Conservation (phyloP, 805 yeast species). For the Yamadazyma ubonensis region DNA sequence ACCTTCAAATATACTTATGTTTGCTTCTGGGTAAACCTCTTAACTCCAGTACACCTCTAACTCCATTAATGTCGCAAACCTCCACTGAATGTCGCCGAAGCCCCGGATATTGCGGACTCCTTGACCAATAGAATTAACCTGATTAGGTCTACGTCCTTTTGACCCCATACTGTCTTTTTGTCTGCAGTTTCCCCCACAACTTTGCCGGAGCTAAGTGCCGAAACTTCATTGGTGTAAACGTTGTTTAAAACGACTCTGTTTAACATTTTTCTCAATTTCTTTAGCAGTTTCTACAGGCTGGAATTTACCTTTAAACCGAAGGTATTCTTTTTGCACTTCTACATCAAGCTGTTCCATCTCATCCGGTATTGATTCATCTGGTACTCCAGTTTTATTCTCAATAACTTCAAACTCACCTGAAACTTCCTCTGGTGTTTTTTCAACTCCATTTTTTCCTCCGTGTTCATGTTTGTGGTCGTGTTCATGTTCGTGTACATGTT, state of each 20-base stretch:
- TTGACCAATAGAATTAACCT: constrained; percentile 9
- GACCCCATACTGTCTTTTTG: constrained; percentile 3
- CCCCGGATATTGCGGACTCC: constrained; percentile 11
- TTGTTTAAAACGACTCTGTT: constrained; percentile 15
- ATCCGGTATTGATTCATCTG: constrained; percentile 15
- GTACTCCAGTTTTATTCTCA: constrained; percentile 26
- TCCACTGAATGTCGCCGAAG: not conserved
- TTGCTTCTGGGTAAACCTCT: not conserved
- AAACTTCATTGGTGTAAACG: constrained; percentile 6
- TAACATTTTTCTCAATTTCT: constrained; percentile 4
- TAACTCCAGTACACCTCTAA: constrained; percentile 2
- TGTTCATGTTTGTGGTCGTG: constrained; percentile 5
- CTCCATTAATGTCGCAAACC: not conserved
- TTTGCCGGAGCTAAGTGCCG: not conserved
- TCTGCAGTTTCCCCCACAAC: constrained; percentile 5
- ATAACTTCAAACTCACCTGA: constrained; percentile 12
- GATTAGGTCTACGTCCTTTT: not conserved
- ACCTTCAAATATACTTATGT: not conserved
- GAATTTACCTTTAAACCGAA: constrained; percentile 12
- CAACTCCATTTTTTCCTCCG: too few species aligned
- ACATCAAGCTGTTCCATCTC: constrained; percentile 38
- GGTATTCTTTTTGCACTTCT: constrained; percentile 45
- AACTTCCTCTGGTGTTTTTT: not conserved
- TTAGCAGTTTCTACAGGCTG: not conserved
- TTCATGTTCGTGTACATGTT: constrained; percentile 7